Evolutionary conservation across 108 stramenopile genomes (phyloP).

Genomic region (Hondaea fermentalgiana): DNA sequence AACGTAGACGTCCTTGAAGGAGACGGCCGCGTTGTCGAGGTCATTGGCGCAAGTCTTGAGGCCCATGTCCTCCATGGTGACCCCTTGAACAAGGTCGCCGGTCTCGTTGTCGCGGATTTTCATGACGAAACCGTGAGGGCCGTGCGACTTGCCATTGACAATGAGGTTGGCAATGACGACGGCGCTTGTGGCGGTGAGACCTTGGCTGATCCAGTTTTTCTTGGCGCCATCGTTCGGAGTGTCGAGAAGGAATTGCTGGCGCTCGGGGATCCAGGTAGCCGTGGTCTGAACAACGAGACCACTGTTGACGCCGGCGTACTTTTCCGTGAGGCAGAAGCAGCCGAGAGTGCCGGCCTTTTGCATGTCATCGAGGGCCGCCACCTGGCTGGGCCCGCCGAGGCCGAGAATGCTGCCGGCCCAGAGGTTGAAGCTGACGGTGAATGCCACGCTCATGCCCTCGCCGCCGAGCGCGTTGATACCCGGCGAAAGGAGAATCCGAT

Average conservation of each 20-base stretch:
- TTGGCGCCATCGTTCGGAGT: conserved; percentile 27
- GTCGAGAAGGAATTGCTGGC: conserved; percentile 25
- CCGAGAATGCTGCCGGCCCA: conserved; percentile 30
- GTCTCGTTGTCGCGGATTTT: not conserved
- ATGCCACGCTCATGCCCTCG: conserved; percentile 27
- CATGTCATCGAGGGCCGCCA: not conserved
- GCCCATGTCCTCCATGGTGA: conserved; percentile 13
- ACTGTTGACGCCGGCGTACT: conserved; percentile 27
- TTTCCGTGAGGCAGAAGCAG: conserved; percentile 33
- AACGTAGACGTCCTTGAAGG: conserved; percentile 27
- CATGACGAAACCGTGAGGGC: not conserved
- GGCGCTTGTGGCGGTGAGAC: conserved; percentile 25
- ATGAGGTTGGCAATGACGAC: conserved; percentile 29
- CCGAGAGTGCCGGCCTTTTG: conserved; percentile 25
- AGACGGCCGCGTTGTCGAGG: conserved; percentile 36
- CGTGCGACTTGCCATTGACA: conserved; percentile 20
- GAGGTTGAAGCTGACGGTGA: conserved; percentile 38
- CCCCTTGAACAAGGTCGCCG: not conserved
- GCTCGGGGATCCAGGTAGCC: not conserved
- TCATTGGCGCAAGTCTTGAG: conserved; percentile 33
- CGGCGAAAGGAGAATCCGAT: conserved; percentile 29
- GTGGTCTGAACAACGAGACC: conserved; percentile 32
- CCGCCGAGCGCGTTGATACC: conserved; percentile 19
- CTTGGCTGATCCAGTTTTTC: conserved; percentile 40
- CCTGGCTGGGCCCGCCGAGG: conserved; percentile 22